Evolutionary conservation across 2,329 filamentous ascomycete genomes (phyloP), one percentile per base, ranked within the genome.

Genomic region (Periconia sp.): DNA sequence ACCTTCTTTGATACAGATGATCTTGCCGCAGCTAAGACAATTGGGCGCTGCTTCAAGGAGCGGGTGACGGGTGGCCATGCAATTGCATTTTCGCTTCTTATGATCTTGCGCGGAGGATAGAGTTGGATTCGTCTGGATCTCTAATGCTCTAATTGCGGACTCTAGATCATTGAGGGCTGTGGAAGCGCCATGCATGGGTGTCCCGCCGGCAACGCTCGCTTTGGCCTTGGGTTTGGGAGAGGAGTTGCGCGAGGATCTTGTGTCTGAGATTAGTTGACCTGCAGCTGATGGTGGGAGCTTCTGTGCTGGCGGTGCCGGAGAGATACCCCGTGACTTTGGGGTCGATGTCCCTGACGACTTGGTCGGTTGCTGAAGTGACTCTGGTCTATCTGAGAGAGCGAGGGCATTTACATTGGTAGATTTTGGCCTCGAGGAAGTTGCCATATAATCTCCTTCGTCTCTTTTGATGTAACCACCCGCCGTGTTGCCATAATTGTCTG

Each of bases 1-100:
- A 0, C 94, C 94, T 70, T 99, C 92, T 61, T 94, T 92, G 17
- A 95, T 84, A 67, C 94, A 99, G 40, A 97, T 86, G 10, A 99
- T 90, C 68, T 97, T 97, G 46, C 94, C 94, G 60, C 94, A 99
- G 31, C 81, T 86, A 12, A 95, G 74, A 65, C 94, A 99, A 66
- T 97, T 99, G 1, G 94, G 94, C 0, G 92, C 91, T 0, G 92
- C 91, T n/a, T 83, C 83, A 31, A 96, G 86, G 3, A 97, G 80
- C 1, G 92, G 89, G 68, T 99, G 94, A 2, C 89, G 83, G 0
- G 88, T 85, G 0, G 89, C 94, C 61, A 95, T 90, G 68, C 94
- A 99, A 58, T 88, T 88, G 70, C 94, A 99, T 42, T 84, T 84
- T 5, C 87, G 81, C 36, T 83, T 78, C 8, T 75, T 73, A 18